phyloP scores from a whole-genome alignment of 1,139 yeast genomes.

The Blastobotrys aristatus region DNA sequence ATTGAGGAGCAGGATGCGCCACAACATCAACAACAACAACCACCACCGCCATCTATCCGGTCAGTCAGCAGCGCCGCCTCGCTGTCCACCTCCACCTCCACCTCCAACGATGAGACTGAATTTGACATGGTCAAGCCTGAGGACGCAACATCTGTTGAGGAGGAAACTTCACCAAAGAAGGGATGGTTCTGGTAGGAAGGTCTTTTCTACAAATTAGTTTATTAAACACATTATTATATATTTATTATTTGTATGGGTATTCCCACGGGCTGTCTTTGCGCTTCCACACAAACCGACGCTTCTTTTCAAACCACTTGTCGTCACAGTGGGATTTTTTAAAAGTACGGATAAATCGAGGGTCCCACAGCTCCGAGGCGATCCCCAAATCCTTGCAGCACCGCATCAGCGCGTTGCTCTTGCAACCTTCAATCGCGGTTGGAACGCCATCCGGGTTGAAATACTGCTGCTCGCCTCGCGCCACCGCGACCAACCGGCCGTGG shows the following conservation, averaged over 20 bases:
- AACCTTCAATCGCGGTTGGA: slow-evolving; percentile 96
- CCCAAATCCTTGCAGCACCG: slow-evolving; percentile 97
- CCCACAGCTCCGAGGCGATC: slow-evolving; percentile 96
- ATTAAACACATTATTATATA: slow-evolving; percentile 5
- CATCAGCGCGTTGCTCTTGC: slow-evolving; percentile 95
- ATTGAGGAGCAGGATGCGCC: slow-evolving; percentile 18
- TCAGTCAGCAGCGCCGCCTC: not conserved
- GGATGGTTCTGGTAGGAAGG: slow-evolving; percentile 21
- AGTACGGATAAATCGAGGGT: slow-evolving; percentile 76
- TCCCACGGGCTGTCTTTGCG: slow-evolving; percentile 69
- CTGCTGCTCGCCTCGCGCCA: slow-evolving; percentile 95
- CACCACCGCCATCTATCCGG: not conserved
- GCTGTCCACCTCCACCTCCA: slow-evolving; percentile 1
- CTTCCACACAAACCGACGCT: slow-evolving; percentile 73
- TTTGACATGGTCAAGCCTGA: slow-evolving; percentile 28
- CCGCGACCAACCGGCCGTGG: slow-evolving; percentile 81
- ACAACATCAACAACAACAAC: no score
- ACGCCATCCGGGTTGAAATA: slow-evolving; percentile 82
- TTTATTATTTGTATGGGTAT: slow-evolving; percentile 62
- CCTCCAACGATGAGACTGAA: slow-evolving; percentile 18
- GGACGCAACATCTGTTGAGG: slow-evolving; percentile 20
- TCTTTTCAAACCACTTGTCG: slow-evolving; percentile 83
- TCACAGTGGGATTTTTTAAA: slow-evolving; percentile 77
- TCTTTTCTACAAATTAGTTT: not conserved
- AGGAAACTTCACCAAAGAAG: slow-evolving; percentile 8